Base-by-base conservation (phyloP, 2,329 filamentous ascomycete genomes). In the Allantophomopsis lycopodina region DNA sequence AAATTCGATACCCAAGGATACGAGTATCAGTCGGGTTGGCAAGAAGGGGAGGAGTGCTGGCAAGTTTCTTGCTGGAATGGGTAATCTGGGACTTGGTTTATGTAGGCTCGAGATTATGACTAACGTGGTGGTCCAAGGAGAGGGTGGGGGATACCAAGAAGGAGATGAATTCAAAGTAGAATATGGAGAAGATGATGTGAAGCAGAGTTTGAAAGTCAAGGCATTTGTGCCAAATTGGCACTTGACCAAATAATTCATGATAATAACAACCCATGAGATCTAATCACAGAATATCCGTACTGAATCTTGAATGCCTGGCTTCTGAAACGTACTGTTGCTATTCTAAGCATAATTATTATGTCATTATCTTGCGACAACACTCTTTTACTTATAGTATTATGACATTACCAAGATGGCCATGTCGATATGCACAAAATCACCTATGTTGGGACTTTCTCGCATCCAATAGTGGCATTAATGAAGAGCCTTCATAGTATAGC, bases 31-130 rank as follows among this genome's bases (percentile, higher is more conserved):
- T 2, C 62, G 69, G 15, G 58, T 60, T 12, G 69, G 55, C 47
- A 71, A 69, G 60, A 68, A 65, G 57, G 71, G 80, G 53, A 76
- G 86, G 49, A 79, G 77, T 45, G 78, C 81, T 0, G 91, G 89
- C 34, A 94, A 84, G 55, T 88, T 84, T 64, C 66, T 96, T 39
- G 66, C 65, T 23, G 81, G 83, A 0, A 66, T 89, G 12, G 89
- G 88, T 1, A 94, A 95, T 55, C 62, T 96, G 21, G 91, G 91
- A 1, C 65, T 98, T 39, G 89, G 79, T 2, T 62, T 95, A 48
- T 95, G 89, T 55, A 76, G 89, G 18, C 61, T 96, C 49, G 87
- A 94, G 62, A 79, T 80, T 55, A 95, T 95, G 88, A 94, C 85
- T 5, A 81, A 86, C 54, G 63, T 91, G 36, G 65, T 66, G 28